Percentiles rank a stretch among this genome's conserved stretches.
Conservation (phyloP, 805 yeast species). For the Starmera quercuum region DNA sequence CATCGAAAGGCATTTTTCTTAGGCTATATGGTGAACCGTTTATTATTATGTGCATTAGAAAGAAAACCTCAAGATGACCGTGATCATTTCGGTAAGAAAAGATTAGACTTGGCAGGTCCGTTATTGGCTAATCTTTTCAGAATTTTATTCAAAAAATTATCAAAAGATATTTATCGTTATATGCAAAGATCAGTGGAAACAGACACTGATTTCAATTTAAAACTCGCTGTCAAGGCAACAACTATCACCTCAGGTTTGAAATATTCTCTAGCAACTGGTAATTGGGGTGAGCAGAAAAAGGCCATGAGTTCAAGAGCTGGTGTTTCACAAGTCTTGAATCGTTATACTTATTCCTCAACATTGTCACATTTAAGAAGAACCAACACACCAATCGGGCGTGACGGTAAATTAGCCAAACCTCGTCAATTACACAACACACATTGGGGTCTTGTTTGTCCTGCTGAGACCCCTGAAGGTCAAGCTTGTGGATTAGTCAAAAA, state of each 20-base stretch:
- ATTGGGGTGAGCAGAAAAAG: slow-evolving; percentile 99
- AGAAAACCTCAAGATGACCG: slow-evolving; percentile 98
- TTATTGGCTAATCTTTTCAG: slow-evolving; percentile 92
- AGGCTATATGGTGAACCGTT: slow-evolving; percentile 96
- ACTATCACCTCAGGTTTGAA: slow-evolving; percentile 96
- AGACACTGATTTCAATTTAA: slow-evolving; percentile 92
- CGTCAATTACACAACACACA: slow-evolving; percentile 98
- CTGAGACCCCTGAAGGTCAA: slow-evolving; percentile 99
- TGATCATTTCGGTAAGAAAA: slow-evolving; percentile 98
- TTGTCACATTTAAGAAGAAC: slow-evolving; percentile 98
- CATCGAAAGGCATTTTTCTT: slow-evolving; percentile 94
- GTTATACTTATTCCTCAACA: slow-evolving; percentile 98
- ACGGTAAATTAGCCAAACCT: slow-evolving; percentile 97
- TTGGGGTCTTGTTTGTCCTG: slow-evolving; percentile 99
- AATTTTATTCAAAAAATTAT: slow-evolving; percentile 84
- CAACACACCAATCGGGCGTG: slow-evolving; percentile 98
- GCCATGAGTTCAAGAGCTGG: slow-evolving; percentile 99
- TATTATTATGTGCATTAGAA: slow-evolving; percentile 90
- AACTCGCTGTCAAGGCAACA: slow-evolving; percentile 93
- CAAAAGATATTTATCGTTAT: slow-evolving; percentile 94
- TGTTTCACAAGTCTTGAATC: slow-evolving; percentile 95
- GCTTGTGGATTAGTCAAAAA: slow-evolving; percentile 99
- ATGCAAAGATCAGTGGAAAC: slow-evolving; percentile 99
- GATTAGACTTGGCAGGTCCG: slow-evolving; percentile 98
- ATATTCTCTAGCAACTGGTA: slow-evolving; percentile 97